Evolutionary conservation across 1,139 yeast genomes (phyloP), one percentile per base, ranked within the genome.

Genomic region (Debaryomycetaceae sp.): DNA sequence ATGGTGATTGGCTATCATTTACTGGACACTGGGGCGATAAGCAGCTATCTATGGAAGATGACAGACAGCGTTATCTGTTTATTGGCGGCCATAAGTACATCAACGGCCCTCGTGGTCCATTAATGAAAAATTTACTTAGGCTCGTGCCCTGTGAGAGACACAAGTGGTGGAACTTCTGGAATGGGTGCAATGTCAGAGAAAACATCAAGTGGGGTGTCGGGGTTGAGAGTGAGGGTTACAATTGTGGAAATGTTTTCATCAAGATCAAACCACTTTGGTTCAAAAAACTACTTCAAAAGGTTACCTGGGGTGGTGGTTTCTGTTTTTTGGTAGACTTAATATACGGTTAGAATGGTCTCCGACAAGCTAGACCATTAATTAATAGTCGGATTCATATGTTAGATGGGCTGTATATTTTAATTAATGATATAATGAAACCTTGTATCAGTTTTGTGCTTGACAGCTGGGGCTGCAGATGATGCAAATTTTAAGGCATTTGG

Each of bases 21-120:
- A 62, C 70, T n/a, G 99, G 98, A 0, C 83, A 78, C 48, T 93
- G 99, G 98, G 99, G 99, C 2, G 95, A 93, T 63, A 77, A 77
- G 49, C 81, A 85, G 56, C 68, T 93, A 37, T 70, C 75, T 0
- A 76, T 80, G 14, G 62, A 67, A 0, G 98, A 93, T 59, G 79
- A 84, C 6, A 75, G 98, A 48, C 98, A 93, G 61, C 76, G 71
- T 48, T 85, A 90, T 80, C 87, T 65, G 54, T 50, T 95, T 40
- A 88, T 93, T 11, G 95, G 90, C 51, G 96, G 95, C 49, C 85
- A 91, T 85, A 80, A 81, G 53, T 88, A 85, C 60, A 90, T 93
- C 43, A 90, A 86, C 57, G 99, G 98, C 0, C 99, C 99, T 3
- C 68, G 78, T 1, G 99, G 99, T 0, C 99, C 99, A 0, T 64